phyloP scores from a whole-genome alignment of 441 rosid genomes.

The Gossypium aridum region DNA sequence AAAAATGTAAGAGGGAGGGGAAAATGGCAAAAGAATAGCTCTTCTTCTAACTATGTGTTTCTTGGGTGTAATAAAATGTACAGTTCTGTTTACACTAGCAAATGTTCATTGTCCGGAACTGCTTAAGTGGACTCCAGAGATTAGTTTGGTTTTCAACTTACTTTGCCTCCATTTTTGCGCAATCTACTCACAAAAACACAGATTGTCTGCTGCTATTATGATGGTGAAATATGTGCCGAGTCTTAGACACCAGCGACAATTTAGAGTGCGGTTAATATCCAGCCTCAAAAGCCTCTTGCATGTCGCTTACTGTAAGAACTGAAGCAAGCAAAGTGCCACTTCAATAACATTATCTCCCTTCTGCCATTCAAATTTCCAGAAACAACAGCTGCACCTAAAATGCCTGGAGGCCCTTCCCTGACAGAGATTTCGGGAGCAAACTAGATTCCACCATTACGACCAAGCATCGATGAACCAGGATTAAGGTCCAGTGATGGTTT shows the following conservation, averaged over 20 bases:
- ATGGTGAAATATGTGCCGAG: not conserved
- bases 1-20: constrained; percentile 9
- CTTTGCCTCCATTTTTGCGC: not conserved
- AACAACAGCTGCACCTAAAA: not conserved
- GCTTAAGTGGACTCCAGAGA: constrained; percentile 1
- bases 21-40: constrained; percentile 2
- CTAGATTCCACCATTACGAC: constrained; percentile 34
- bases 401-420: constrained; percentile 6
- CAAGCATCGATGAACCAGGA: constrained; percentile 38
- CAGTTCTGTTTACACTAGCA: constrained; percentile 28
- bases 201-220: not conserved
- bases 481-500: constrained; percentile 56
- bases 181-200: not conserved
- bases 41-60: constrained; percentile 13
- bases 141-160: not conserved
- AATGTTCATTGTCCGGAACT: constrained; percentile 5
- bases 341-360: not conserved
- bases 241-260: not conserved
- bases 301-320: not conserved
- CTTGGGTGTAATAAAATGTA: constrained; percentile 19
- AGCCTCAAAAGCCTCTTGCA: not conserved
- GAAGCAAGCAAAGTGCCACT: not conserved
- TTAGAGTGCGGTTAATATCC: not conserved
- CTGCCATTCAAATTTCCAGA: not conserved
- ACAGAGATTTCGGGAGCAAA: not conserved